Evolutionary conservation across 192 early-diverging fungal genomes (phyloP).

Genomic region (Backusella liffmaniae): DNA sequence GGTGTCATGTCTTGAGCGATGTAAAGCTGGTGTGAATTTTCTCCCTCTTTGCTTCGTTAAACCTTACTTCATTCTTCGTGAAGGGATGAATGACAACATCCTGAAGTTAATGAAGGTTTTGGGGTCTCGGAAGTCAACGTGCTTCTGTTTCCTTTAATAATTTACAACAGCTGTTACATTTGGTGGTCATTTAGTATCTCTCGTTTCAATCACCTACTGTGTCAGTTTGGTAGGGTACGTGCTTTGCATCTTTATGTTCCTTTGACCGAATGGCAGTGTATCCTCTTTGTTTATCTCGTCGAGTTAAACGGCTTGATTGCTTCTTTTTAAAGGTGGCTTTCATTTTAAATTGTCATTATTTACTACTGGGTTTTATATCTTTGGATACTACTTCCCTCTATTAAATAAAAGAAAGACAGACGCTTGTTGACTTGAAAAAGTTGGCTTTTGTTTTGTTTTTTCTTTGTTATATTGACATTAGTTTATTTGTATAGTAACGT

Average conservation of each 20-base stretch:
- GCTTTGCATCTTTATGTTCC: neutral
- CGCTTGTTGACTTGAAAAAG: neutral
- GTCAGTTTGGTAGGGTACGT: neutral
- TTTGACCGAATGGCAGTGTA: neutral
- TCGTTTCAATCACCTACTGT: neutral
- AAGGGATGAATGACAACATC: constrained; percentile 6
- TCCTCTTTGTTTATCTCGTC: neutral
- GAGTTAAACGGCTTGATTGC: neutral
- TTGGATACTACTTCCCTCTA: neutral
- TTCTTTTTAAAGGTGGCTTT: no score
- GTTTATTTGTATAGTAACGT: constrained; percentile 40
- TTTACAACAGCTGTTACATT: neutral
- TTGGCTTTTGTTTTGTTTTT: neutral
- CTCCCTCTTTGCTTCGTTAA: neutral
- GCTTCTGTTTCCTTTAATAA: neutral
- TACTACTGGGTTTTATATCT: neutral
- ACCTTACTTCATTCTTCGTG: neutral
- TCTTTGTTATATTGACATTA: neutral
- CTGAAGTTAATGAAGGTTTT: constrained; percentile 1
- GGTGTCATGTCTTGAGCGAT: neutral
- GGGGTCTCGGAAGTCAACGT: neutral
- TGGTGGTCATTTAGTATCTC: neutral
- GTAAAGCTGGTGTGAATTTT: neutral
- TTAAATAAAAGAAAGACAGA: neutral
- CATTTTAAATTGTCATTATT: neutral